Evolutionary conservation across 495 filamentous ascomycete species (phyloP).

Genomic region (Acidiella bohemica): DNA sequence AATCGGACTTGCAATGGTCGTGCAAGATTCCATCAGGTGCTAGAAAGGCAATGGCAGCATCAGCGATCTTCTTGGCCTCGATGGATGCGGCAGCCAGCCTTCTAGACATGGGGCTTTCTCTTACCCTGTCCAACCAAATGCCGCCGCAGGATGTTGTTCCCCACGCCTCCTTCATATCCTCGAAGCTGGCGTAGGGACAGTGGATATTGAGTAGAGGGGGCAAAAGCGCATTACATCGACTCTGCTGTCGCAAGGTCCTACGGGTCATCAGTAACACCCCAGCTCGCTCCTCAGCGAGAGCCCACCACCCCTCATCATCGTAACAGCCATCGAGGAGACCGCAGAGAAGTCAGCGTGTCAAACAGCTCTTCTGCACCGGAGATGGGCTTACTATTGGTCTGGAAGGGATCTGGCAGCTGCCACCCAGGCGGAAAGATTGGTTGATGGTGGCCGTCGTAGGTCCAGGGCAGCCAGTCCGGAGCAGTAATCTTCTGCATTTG

Average conservation of each 20-base stretch:
- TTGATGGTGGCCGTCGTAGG: constrained; percentile 9
- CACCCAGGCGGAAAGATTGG: constrained; percentile 4
- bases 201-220: too few species aligned
- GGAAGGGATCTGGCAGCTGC: neutral
- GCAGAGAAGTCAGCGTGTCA: neutral
- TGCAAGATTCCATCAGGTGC: constrained; percentile 47
- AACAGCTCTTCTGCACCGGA: neutral
- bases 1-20: constrained; percentile 55
- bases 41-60: constrained; percentile 45
- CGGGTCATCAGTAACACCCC: constrained; percentile 24
- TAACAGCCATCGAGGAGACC: constrained; percentile 12
- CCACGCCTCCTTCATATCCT: constrained; percentile 37
- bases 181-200: too few species aligned
- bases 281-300: constrained; percentile 26
- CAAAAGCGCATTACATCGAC: too few species aligned
- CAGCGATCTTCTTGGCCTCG: constrained; percentile 50
- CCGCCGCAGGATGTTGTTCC: constrained; percentile 35
- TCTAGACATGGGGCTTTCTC: too few species aligned
- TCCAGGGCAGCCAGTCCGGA: constrained; percentile 3
- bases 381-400: constrained; percentile 2
- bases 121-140: constrained; percentile 58
- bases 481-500: constrained; percentile 14
- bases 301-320: constrained; percentile 19
- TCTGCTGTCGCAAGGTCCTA: constrained; percentile 35
- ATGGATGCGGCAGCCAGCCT: too few species aligned